A percentile compares a stretch with the other conserved stretches of the same genome.
Conservation (phyloP, 805 yeast genomes). For the Saturnispora ahearnii region DNA sequence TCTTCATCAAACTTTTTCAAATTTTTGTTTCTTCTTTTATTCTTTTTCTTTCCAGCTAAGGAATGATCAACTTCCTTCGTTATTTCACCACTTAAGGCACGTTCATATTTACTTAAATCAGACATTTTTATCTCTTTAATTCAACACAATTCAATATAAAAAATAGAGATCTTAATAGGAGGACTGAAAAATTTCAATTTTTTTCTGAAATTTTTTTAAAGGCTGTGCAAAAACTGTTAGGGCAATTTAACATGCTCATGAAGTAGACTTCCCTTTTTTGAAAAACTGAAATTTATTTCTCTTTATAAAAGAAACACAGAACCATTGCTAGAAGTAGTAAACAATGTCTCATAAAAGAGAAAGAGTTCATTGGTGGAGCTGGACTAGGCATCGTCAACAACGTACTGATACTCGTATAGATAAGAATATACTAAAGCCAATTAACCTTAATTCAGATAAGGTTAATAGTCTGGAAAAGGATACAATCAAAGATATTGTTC, state of each 20-base stretch:
- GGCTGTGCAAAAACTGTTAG: not conserved
- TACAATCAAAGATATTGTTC: not conserved
- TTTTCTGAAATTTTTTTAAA: not conserved
- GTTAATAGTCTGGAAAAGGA: not conserved
- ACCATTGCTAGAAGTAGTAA: not conserved
- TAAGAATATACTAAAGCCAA: not conserved
- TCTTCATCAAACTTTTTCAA: slow-evolving; percentile 60
- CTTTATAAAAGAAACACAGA: not conserved
- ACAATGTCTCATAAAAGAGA: not conserved
- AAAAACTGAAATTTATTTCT: not conserved
- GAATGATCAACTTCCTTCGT: not conserved
- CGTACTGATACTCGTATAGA: too few species aligned
- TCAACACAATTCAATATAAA: not conserved
- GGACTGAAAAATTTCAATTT: not conserved
- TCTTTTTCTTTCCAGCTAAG: not conserved
- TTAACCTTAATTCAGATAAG: not conserved
- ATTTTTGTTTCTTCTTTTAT: slow-evolving; percentile 18
- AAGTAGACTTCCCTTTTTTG: too few species aligned
- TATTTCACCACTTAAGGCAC: not conserved
- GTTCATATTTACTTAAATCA: slow-evolving; percentile 5
- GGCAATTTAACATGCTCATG: not conserved
- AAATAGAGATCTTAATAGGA: not conserved
- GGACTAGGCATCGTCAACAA: not conserved
- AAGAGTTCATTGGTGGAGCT: not conserved
- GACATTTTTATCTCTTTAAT: slow-evolving; percentile 1